Evolutionary conservation across 768 basidiomycete genomes (phyloP).

Genomic region (Panellus pusillus): DNA sequence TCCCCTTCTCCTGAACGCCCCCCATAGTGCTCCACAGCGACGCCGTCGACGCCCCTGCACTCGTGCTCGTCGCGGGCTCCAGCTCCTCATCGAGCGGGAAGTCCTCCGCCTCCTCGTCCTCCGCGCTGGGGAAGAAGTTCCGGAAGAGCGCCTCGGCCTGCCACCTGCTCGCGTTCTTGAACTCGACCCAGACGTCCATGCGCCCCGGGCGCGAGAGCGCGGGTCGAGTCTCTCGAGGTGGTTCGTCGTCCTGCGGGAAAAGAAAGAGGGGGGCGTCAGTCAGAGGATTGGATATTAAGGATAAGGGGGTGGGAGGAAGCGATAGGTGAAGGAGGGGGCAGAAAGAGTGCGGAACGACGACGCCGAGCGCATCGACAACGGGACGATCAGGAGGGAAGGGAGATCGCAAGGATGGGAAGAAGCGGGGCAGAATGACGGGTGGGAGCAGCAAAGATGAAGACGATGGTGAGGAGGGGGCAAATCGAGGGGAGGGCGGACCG

Average conservation of each 20-base stretch:
- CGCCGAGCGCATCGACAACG: too few relatives aligned
- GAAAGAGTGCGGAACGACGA: too few relatives aligned
- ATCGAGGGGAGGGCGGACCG: too few relatives aligned
- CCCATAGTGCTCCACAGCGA: conserved; percentile 32
- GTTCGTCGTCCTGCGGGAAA: conserved; percentile 87
- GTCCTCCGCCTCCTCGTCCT: conserved; percentile 45
- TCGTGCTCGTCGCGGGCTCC: too few relatives aligned
- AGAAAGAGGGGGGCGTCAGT: neutral
- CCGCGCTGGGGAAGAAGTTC: conserved; percentile 85
- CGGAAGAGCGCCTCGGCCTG: conserved; percentile 86
- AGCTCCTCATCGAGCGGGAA: conserved; percentile 30
- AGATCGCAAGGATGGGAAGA: too few relatives aligned
- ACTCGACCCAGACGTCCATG: conserved; percentile 92
- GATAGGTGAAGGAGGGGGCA: too few relatives aligned
- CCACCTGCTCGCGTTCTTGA: conserved; percentile 82
- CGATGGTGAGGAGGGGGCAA: too few relatives aligned
- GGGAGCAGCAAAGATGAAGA: too few relatives aligned
- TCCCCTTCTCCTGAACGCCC: conserved; percentile 35
- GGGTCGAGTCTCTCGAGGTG: conserved; percentile 87
- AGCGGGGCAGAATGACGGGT: too few relatives aligned
- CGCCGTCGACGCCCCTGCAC: conserved; percentile 24
- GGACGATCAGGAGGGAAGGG: too few relatives aligned
- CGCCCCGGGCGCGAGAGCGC: conserved; percentile 90
- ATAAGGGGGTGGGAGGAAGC: too few relatives aligned
- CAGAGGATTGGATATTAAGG: too few relatives aligned